A percentile compares a stretch with the other conserved stretches of the same genome.
These are phyloP conservation scores for Apiotrichum montevideense DNA, from an alignment of 1,284 basidiomycete genomes.

Conservation along the genomic window DNA sequence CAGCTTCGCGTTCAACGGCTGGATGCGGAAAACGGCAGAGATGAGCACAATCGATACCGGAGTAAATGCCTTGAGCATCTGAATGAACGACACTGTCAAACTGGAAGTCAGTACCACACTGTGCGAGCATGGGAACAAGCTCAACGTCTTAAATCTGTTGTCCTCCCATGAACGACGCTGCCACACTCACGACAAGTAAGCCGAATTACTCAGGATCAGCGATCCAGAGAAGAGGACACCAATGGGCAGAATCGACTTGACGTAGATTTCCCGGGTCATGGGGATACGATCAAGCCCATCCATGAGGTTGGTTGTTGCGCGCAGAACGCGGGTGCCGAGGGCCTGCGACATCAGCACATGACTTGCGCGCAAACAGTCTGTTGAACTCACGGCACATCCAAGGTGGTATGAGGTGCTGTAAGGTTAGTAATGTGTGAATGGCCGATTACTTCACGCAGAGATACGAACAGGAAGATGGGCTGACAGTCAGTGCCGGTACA, in stretches of 20 bases:
- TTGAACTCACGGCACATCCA: slow-evolving; percentile 38
- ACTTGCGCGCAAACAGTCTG: slow-evolving; percentile 5
- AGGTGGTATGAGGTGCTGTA: slow-evolving; percentile 54
- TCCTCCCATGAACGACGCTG: neutral
- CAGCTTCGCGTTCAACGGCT: slow-evolving; percentile 73
- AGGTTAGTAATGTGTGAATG: slow-evolving; percentile 55
- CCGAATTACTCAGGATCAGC: slow-evolving; percentile 88
- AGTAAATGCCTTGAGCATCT: slow-evolving; percentile 97
- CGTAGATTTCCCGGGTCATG: slow-evolving; percentile 72
- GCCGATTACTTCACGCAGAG: too few relatives aligned
- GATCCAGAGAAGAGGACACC: slow-evolving; percentile 87
- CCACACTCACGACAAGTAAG: slow-evolving; percentile 59
- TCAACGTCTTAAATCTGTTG: too few relatives aligned
- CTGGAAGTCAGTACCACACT: slow-evolving; percentile 45
- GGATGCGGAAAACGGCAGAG: slow-evolving; percentile 77
- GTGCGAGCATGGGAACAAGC: too few relatives aligned
- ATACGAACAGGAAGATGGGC: slow-evolving; percentile 43
- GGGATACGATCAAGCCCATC: slow-evolving; percentile 78
- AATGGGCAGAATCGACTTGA: slow-evolving; percentile 85
- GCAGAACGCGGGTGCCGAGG: slow-evolving; percentile 79
- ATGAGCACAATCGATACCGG: slow-evolving; percentile 92
- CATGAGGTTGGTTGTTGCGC: slow-evolving; percentile 76
- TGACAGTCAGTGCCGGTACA: slow-evolving; percentile 9
- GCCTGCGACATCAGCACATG: slow-evolving; percentile 52
- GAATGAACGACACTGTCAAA: slow-evolving; percentile 89